Conservation (phyloP, 192 early-diverging fungal species). For the Umbelopsis ramanniana region DNA sequence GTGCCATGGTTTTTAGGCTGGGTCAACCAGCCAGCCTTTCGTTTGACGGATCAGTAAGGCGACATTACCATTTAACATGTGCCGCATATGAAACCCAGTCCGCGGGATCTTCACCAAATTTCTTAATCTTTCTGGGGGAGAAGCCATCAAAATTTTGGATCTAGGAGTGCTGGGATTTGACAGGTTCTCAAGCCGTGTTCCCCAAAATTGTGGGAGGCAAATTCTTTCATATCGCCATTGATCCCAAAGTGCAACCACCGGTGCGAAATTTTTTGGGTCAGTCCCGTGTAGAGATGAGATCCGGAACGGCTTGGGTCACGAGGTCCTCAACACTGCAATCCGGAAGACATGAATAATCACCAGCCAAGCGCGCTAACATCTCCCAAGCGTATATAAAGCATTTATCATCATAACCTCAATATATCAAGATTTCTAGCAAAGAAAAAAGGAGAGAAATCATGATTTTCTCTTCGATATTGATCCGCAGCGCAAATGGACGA, state of each 20-base stretch:
- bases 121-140: background rate
- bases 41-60: background rate
- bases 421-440: background rate
- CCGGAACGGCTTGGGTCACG: conserved; percentile 1
- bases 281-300: conserved; percentile 20
- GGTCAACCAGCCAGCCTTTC: too few species aligned
- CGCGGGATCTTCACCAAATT: background rate
- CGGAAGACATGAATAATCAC: conserved; percentile 13
- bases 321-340: background rate
- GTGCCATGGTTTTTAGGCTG: too few species aligned
- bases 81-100: background rate
- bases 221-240: background rate
- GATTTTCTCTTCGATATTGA: background rate
- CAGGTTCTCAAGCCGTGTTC: background rate
- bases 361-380: background rate
- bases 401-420: background rate
- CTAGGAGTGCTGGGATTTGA: background rate
- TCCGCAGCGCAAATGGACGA: background rate
- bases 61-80: background rate
- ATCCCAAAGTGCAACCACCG: background rate
- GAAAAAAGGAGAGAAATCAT: background rate
- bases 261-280: conserved; percentile 20
- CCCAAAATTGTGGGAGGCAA: conserved; percentile 20
- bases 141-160: background rate
- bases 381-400: too few species aligned